Conservation (phyloP, 1,284 basidiomycete genomes). For the Melampsora abietis-canadensis region DNA sequence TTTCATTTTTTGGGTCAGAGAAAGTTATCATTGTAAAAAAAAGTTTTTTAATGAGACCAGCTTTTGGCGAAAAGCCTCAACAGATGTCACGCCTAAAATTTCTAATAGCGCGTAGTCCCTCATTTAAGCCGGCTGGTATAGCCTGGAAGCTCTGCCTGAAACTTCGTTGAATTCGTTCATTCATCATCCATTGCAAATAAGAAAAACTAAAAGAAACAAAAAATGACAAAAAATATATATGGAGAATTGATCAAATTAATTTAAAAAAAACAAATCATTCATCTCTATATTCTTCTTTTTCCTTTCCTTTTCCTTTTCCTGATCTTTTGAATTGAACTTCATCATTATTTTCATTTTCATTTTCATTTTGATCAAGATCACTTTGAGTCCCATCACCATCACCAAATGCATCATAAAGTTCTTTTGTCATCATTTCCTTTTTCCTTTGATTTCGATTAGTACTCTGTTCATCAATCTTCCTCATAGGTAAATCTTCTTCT, state of each 20-base stretch:
- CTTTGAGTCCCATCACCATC: conserved; percentile 54
- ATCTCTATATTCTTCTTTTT: background rate
- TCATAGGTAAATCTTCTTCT: conserved; percentile 73
- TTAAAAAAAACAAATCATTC: background rate
- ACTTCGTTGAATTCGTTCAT: no score
- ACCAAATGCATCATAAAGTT: conserved; percentile 87
- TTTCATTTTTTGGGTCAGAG: no score
- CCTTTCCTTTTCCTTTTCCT: background rate
- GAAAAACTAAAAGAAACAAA: background rate
- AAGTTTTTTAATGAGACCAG: no score
- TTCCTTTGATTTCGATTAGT: conserved; percentile 49
- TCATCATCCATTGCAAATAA: no score
- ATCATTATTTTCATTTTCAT: conserved; percentile 59
- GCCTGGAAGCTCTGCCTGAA: no score
- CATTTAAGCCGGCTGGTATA: no score
- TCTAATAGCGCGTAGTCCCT: no score
- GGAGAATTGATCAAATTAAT: background rate
- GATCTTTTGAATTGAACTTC: background rate
- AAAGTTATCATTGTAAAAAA: no score
- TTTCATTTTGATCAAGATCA: conserved; percentile 62
- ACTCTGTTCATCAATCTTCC: conserved; percentile 58
- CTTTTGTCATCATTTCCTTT: conserved; percentile 61
- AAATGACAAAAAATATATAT: background rate
- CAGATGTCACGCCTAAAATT: no score
- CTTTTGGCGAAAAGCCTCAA: no score